phyloP scores from a whole-genome alignment of 2,329 filamentous ascomycete genomes.

The Plenodomus tracheiphilus region DNA sequence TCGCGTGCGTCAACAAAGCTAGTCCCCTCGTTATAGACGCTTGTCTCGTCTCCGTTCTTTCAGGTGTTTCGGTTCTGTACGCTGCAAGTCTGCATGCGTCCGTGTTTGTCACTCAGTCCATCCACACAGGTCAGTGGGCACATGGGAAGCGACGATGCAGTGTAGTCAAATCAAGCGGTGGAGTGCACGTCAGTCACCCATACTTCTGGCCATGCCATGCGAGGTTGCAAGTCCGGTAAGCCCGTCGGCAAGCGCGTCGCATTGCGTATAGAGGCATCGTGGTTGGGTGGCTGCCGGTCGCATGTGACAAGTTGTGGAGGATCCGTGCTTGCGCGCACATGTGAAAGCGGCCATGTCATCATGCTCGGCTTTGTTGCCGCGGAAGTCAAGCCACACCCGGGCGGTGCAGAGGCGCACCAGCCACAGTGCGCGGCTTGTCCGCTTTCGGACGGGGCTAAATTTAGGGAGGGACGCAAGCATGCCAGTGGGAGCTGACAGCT shows the following conservation, averaged over 20 bases:
- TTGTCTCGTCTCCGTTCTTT: not conserved
- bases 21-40: too few relatives aligned
- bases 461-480: not conserved
- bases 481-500: not conserved
- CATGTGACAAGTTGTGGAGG: conserved; percentile 27
- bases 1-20: too few relatives aligned
- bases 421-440: not conserved
- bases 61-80: not conserved
- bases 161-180: conserved; percentile 3
- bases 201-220: too few relatives aligned
- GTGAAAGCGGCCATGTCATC: conserved; percentile 24
- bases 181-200: conserved; percentile 1
- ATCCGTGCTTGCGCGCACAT: conserved; percentile 14
- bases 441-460: not conserved
- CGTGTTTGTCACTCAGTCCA: not conserved
- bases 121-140: too few relatives aligned
- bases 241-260: conserved; percentile 22
- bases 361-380: conserved; percentile 13
- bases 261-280: conserved; percentile 15
- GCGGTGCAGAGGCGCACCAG: not conserved
- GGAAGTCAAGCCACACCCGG: conserved; percentile 1
- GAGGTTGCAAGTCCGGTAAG: not conserved
- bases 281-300: conserved; percentile 16
- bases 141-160: too few relatives aligned
- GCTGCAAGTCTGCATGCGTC: too few relatives aligned